These are phyloP conservation scores for Nicotiana sylvestris DNA, from an alignment of 257 asterid genomes.

Conservation along the genomic window DNA sequence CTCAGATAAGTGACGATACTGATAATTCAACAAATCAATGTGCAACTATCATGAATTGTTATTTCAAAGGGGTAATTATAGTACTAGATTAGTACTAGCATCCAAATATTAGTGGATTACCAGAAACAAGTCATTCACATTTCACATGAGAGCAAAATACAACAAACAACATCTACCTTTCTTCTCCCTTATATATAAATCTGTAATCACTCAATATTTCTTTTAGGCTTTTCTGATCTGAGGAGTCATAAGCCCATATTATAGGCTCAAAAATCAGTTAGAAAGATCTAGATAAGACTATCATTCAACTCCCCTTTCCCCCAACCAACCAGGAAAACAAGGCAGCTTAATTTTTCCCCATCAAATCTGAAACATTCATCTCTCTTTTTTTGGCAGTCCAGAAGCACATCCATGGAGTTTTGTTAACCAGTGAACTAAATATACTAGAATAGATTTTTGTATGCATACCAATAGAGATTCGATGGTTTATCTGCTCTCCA, in stretches of 20 bases:
- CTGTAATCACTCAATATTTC: not conserved
- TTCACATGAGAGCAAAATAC: not conserved
- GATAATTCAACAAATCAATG: not conserved
- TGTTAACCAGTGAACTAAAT: not conserved
- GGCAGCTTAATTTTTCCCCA: not conserved
- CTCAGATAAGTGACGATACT: not conserved
- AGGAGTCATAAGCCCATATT: not conserved
- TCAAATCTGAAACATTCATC: not conserved
- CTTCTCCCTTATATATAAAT: not conserved
- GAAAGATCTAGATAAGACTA: not conserved
- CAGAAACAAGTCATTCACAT: conserved; percentile 2
- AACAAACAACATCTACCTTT: not conserved
- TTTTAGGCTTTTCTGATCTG: not conserved
- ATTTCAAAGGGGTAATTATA: not conserved
- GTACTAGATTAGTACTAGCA: not conserved
- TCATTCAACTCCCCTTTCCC: not conserved
- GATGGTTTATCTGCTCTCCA: conserved; percentile 97
- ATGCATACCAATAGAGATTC: conserved; percentile 76
- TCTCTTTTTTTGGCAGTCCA: not conserved
- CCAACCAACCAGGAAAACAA: not conserved
- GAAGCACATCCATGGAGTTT: not conserved
- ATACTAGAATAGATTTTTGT: conserved; percentile 7
- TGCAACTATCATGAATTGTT: not conserved
- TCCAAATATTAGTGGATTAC: not conserved
- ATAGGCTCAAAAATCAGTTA: not conserved